Evolutionary conservation across 345 rosid genomes (phyloP), one percentile per base, ranked within the genome.

Genomic region (Aethionema arabicum): DNA sequence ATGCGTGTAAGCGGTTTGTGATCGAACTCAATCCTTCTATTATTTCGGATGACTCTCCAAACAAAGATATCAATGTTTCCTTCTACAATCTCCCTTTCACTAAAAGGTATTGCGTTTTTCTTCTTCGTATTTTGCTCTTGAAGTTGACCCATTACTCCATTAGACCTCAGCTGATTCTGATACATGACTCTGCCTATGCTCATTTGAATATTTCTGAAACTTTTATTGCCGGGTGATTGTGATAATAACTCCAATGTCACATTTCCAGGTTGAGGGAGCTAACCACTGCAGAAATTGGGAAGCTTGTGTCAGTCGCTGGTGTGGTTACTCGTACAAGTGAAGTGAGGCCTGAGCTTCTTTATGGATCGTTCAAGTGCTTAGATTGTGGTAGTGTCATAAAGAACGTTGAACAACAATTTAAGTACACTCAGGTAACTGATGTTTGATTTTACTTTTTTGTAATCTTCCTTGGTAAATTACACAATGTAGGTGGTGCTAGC

Each of bases 321-420:
- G 96, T 93, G 54, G 97, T 90, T 72, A 93, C 99, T 41, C 86
- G 97, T 38, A 85, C 99, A 0, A 93, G 99, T 11, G 97, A 87
- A 79, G 99, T 93, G 38, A 79, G 99, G 68, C 97, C 99, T 5
- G 96, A 93, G 78, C 97, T 93, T 72, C 87, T 90, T 39, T 82
- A 81, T 27, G 99, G 99, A 30, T 76, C 96, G 7, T 93, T 90
- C 63, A 85, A 80, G 77, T 93, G 99, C 67, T 79, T 90, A 69
- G 96, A 90, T 10, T 93, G 97, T 52, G 92, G 88, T 10, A 60
- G 65, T 4, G 83, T 90, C 51, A 73, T 85, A 5, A 87, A 83
- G 79, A 82, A 93, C 61, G 97, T 93, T 56, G 96, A 93, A 35
- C 99, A 90, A 59, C 97, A 93, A 53, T 93, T 93, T 71, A 90